Evolutionary conservation across 345 rosid species (phyloP), one percentile per base, ranked within the genome.

Genomic region (Salix exigua): DNA sequence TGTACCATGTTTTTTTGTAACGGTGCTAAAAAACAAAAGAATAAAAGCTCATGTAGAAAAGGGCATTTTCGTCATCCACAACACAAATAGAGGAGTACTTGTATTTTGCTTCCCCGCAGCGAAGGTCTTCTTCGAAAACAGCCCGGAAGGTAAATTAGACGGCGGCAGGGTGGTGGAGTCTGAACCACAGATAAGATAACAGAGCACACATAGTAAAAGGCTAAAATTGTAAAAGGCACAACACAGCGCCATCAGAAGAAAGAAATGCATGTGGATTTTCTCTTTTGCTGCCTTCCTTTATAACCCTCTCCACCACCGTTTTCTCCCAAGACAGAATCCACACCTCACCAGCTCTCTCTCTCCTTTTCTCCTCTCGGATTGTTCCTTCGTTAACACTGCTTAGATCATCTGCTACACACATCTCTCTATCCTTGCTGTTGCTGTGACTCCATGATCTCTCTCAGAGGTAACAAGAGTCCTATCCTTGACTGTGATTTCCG

Each of bases 281-380:
- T 42, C 76, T 63, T 58, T 71, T 73, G 77, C 78, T 76, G 0
- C 25, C 21, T 53, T 83, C 70, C 84, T 83, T 79, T 82, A 69
- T 82, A 83, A 71, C 21, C 80, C 30, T 18, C 46, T 35, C 51
- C 67, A 50, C 71, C 73, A 38, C 68, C 28, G 26, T 72, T 62
- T 77, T 61, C 76, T 23, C 78, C 9, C 23, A 21, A 35, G 2
- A 7, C 30, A 58, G 68, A 71, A 77, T 28, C 79, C 75, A 80
- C 84, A 37, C 74, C 77, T 66, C 82, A 77, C 74, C 82, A 61
- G 70, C 85, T 75, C 86, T 58, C 86, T 84, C 85, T 84, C 84
- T 31, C 44, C 53, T 60, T 18, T 21, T 12, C 40, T 28, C 66
- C n/a, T 46, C 10, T 71, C 55, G 1, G 23, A 55, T 21, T 0